These are phyloP conservation scores for Taxawa tesnikishii DNA, from an alignment of 2,329 filamentous ascomycete genomes.

Conservation along the genomic window DNA sequence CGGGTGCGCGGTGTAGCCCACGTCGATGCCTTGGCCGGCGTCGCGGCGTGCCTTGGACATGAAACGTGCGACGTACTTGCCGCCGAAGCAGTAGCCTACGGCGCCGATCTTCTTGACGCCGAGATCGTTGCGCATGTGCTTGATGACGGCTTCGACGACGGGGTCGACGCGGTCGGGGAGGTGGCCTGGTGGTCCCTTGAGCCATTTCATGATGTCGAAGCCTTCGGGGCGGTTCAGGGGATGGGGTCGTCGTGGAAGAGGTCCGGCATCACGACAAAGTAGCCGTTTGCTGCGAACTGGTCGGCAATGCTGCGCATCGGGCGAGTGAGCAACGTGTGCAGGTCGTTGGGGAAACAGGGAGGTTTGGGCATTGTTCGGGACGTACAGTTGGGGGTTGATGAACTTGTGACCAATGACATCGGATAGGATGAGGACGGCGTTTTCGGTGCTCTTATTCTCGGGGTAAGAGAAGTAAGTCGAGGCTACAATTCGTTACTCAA, in stretches of 20 bases:
- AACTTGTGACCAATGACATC: slow-evolving; percentile 48
- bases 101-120: slow-evolving; percentile 36
- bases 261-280: slow-evolving; percentile 57
- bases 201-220: slow-evolving; percentile 39
- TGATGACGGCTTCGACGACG: slow-evolving; percentile 35
- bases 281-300: slow-evolving; percentile 62
- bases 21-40: slow-evolving; percentile 49
- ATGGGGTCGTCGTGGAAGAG: slow-evolving; percentile 57
- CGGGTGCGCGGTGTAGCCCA: slow-evolving; percentile 64
- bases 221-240: slow-evolving; percentile 37
- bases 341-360: neutral
- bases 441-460: slow-evolving; percentile 37
- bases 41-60: too few relatives aligned
- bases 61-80: slow-evolving; percentile 50
- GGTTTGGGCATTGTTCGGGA: slow-evolving; percentile 6
- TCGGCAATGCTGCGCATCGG: slow-evolving; percentile 57
- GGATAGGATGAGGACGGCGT: slow-evolving; percentile 43
- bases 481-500: too few relatives aligned
- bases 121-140: slow-evolving; percentile 33
- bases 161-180: slow-evolving; percentile 36
- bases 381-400: slow-evolving; percentile 34
- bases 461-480: slow-evolving; percentile 45
- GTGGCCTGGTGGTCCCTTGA: slow-evolving; percentile 27
- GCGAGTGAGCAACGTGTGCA: slow-evolving; percentile 7
- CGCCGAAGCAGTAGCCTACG: slow-evolving; percentile 39